A percentile compares a stretch with the other conserved stretches of the same genome.
Evolutionary conservation across 805 yeast genomes (phyloP).

Genomic region (Saturnispora dispora): DNA sequence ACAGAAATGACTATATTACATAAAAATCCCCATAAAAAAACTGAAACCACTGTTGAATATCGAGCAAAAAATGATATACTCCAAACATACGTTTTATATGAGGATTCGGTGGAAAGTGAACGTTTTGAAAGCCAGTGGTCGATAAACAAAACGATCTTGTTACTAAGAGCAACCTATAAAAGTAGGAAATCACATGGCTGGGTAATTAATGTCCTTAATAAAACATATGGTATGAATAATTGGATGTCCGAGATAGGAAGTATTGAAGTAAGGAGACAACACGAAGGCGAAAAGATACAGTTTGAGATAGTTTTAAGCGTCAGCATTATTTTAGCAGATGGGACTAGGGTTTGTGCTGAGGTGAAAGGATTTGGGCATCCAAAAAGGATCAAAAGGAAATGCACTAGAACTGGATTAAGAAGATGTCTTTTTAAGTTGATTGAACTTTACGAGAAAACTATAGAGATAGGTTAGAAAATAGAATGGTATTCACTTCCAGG

Average conservation of each 20-base stretch:
- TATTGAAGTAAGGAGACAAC: neutral
- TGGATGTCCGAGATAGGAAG: slow-evolving; percentile 30
- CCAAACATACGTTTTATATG: slow-evolving; percentile 6
- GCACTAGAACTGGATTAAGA: neutral
- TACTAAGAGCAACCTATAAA: slow-evolving; percentile 8
- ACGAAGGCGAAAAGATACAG: neutral
- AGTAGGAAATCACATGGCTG: neutral
- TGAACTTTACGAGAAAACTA: slow-evolving; percentile 3
- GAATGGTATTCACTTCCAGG: neutral
- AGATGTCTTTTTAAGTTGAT: slow-evolving; percentile 3
- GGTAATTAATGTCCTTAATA: slow-evolving; percentile 23
- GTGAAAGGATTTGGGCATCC: neutral
- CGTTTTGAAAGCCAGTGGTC: slow-evolving; percentile 25
- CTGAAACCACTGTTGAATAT: neutral
- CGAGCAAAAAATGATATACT: slow-evolving; percentile 15
- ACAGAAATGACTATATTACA: neutral
- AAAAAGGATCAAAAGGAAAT: neutral
- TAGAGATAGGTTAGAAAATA: neutral
- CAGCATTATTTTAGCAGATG: slow-evolving; percentile 2
- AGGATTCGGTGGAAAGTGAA: slow-evolving; percentile 21
- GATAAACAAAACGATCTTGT: slow-evolving; percentile 14
- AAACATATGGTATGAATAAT: slow-evolving; percentile 42
- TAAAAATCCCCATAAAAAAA: neutral
- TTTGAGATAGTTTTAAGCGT: neutral
- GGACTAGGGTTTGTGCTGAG: neutral